Percentiles rank a stretch among this genome's conserved stretches.
phyloP scores from a whole-genome alignment of 805 yeast genomes.

The Priceomyces fermenticarens region DNA sequence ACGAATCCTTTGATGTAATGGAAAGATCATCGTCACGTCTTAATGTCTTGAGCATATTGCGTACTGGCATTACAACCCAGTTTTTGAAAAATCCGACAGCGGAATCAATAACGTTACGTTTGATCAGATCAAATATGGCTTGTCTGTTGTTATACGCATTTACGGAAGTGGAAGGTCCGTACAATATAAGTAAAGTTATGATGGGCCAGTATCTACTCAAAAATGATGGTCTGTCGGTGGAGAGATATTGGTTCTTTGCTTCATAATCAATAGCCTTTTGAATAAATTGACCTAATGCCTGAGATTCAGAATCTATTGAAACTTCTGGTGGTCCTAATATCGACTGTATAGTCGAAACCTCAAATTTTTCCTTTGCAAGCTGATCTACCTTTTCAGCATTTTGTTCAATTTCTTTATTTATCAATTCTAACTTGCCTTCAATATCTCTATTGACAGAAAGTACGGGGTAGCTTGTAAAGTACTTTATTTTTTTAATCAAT shows the following conservation, averaged over 20 bases:
- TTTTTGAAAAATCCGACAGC: constrained; percentile 64
- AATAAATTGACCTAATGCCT: constrained; percentile 7
- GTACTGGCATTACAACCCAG: constrained; percentile 80
- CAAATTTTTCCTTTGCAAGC: constrained; percentile 16
- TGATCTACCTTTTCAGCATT: constrained; percentile 22
- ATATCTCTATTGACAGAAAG: constrained; percentile 25
- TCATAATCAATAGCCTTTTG: constrained; percentile 9
- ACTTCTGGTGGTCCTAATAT: constrained; percentile 1
- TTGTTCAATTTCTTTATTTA: constrained; percentile 19
- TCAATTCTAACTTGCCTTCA: constrained; percentile 15
- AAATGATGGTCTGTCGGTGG: constrained; percentile 33
- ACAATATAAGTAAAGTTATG: constrained; percentile 34
- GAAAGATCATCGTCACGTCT: constrained; percentile 77
- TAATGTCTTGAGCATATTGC: constrained; percentile 72
- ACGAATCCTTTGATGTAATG: constrained; percentile 73
- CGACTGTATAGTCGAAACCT: constrained; percentile 11
- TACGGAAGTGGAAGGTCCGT: constrained; percentile 52
- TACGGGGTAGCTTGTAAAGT: constrained; percentile 16
- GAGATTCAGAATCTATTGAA: not conserved
- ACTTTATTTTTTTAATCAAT: constrained; percentile 4
- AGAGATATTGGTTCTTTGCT: constrained; percentile 3
- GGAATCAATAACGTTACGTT: constrained; percentile 61
- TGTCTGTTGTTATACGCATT: constrained; percentile 49
- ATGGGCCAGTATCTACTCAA: constrained; percentile 67
- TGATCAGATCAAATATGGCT: constrained; percentile 54